Percentiles rank a stretch among this genome's conserved stretches.
phyloP scores from a whole-genome alignment of 1,284 basidiomycete species.

The Cryptococcus hybrid region DNA sequence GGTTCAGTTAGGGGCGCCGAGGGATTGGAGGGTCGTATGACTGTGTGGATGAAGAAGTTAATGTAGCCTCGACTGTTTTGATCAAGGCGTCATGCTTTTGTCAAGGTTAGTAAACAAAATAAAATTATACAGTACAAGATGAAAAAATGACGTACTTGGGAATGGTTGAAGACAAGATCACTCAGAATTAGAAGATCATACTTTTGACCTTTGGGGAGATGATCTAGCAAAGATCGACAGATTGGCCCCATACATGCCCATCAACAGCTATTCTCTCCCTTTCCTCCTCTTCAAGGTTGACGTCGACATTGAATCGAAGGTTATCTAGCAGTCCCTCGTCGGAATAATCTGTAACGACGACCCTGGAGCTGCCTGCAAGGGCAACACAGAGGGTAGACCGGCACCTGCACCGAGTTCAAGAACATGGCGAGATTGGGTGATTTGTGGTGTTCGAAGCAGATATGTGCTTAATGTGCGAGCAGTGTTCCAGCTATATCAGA shows the following conservation, averaged over 20 bases:
- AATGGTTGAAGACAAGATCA: slow-evolving; percentile 63
- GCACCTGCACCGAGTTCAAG: slow-evolving; percentile 93
- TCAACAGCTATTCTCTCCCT: slow-evolving; percentile 53
- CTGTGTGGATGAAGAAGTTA: slow-evolving; percentile 46
- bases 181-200: slow-evolving; percentile 87
- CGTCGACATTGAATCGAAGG: slow-evolving; percentile 65
- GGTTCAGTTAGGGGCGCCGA: slow-evolving; percentile 45
- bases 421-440: slow-evolving; percentile 55
- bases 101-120: not conserved
- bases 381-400: slow-evolving; percentile 74
- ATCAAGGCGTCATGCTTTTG: slow-evolving; percentile 73
- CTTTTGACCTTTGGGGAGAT: slow-evolving; percentile 21
- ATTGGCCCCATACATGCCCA: slow-evolving; percentile 88
- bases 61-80: slow-evolving; percentile 63
- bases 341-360: slow-evolving; percentile 88
- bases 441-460: slow-evolving; percentile 55
- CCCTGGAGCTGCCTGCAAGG: slow-evolving; percentile 61
- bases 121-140: not conserved
- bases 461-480: slow-evolving; percentile 71
- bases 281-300: slow-evolving; percentile 55
- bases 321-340: slow-evolving; percentile 78
- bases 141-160: slow-evolving; percentile 28
- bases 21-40: slow-evolving; percentile 13
- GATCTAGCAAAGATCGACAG: slow-evolving; percentile 60
- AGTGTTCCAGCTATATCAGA: slow-evolving; percentile 73